phyloP scores from a whole-genome alignment of 306 rosid genomes.

The Prunus dulcis region DNA sequence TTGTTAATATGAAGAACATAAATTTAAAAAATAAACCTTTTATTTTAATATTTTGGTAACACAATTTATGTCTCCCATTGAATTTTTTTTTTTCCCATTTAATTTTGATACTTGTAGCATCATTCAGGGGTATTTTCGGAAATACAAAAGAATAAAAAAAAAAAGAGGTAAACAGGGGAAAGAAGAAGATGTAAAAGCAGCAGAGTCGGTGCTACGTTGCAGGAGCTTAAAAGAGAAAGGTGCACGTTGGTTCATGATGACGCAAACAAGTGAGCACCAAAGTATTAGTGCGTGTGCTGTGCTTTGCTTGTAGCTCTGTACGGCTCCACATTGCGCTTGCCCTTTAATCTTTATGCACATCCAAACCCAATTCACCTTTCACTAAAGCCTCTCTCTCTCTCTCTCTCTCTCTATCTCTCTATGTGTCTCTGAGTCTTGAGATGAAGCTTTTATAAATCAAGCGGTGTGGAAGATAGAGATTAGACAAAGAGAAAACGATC shows the following conservation, averaged over 20 bases:
- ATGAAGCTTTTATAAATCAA: not conserved
- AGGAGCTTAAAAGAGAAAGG: conserved; percentile 27
- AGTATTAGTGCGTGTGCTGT: conserved; percentile 13
- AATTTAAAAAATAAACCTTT: not conserved
- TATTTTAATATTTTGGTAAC: not conserved
- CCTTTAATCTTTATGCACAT: conserved; percentile 23
- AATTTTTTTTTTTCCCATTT: too few species aligned
- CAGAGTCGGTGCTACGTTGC: conserved; percentile 14
- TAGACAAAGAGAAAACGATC: conserved; percentile 15
- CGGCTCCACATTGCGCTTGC: conserved; percentile 12
- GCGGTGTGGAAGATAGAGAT: not conserved
- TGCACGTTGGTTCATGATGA: conserved; percentile 55
- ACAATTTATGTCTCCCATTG: not conserved
- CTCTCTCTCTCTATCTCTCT: conserved; percentile 6
- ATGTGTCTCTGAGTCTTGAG: not conserved
- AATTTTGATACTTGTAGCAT: not conserved
- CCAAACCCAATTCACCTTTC: conserved; percentile 9
- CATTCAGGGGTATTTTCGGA: not conserved
- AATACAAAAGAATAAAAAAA: not conserved
- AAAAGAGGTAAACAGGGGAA: conserved; percentile 2
- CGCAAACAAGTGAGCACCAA: conserved; percentile 11
- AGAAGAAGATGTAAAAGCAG: conserved; percentile 8
- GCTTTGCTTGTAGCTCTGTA: conserved; percentile 16
- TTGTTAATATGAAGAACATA: not conserved
- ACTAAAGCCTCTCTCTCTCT: not conserved